Base-by-base conservation (phyloP, 805 yeast genomes). In the Candida broadrunensis region DNA sequence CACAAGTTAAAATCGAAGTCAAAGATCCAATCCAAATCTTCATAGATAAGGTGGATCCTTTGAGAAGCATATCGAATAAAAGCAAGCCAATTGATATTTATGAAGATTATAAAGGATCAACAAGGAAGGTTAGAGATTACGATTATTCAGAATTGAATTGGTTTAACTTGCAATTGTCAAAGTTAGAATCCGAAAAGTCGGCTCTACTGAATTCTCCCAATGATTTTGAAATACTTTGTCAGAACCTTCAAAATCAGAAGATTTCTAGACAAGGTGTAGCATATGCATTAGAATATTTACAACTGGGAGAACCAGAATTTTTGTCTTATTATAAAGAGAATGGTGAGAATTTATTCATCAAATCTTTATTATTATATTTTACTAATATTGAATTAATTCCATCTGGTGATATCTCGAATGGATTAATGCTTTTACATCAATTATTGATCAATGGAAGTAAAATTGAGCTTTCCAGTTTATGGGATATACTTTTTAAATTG, bases 11-110 rank as follows among this genome's bases (percentile, higher is more conserved):
- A 27, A 48, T 60, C 5, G 27, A 37, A 17, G 12, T 34, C 5
- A 18, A 23, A 13, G 60, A 49, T 30, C 50, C 58, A 4, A 55
- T 70, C 7, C 69, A 70, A 41, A 39, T 49, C 2, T 53, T 68
- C 23, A 61, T 72, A 19, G 73, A 65, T 29, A 70, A 56, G 41
- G 55, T 69, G 0, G 77, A 72, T 46, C 78, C 78, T 2, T 55
- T 72, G 20, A 58, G 50, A 35, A 52, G 59, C 4, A 52, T 68
- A 12, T 58, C 73, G 2, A 60, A 51, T 33, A 56, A 52, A 34
- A 62, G 56, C 35, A 61, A 61, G 37, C 64, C 67, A 3, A 69
- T 72, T 16, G 39, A 55, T 9, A 71, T 72, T n/a, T 72, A 54
- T 38, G 70, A 70, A 36, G 77, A 72, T 46, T 65, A 58, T 38